Conservation (phyloP, 2,329 filamentous ascomycete genomes). For the Colletotrichum godetiae region DNA sequence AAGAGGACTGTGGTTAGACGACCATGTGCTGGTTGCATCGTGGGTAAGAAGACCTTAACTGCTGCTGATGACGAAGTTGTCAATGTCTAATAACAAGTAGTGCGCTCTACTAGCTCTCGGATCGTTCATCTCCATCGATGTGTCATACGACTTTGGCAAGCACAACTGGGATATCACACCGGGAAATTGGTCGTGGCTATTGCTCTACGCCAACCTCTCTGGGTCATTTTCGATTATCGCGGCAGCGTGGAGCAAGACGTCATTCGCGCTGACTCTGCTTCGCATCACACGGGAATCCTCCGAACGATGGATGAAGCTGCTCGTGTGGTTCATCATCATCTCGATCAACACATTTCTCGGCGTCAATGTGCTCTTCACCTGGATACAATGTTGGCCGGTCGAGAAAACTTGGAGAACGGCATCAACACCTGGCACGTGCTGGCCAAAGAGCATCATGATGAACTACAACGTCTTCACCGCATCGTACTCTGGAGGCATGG, state of each 20-base stretch:
- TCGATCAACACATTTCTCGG: conserved; percentile 40
- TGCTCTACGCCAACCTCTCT: conserved; percentile 35
- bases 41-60: conserved; percentile 32
- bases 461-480: conserved; percentile 44
- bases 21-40: conserved; percentile 36
- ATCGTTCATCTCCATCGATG: conserved; percentile 26
- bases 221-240: conserved; percentile 39
- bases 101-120: conserved; percentile 24
- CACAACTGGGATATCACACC: conserved; percentile 32
- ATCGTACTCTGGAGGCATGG: conserved; percentile 49
- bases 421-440: conserved; percentile 39
- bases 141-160: conserved; percentile 34
- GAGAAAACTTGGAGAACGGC: conserved; percentile 40
- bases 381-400: conserved; percentile 42
- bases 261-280: conserved; percentile 44
- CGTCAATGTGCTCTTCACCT: conserved; percentile 39
- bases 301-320: conserved; percentile 37
- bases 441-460: conserved; percentile 42
- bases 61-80: too few species aligned
- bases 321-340: conserved; percentile 43
- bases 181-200: conserved; percentile 29
- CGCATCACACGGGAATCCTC: conserved; percentile 38
- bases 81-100: not conserved
- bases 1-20: conserved; percentile 37
- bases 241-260: conserved; percentile 43